Percentiles rank a stretch among this genome's conserved stretches.
Evolutionary conservation across 1,139 yeast species (phyloP).

Genomic region (Geotrichum restrictum): DNA sequence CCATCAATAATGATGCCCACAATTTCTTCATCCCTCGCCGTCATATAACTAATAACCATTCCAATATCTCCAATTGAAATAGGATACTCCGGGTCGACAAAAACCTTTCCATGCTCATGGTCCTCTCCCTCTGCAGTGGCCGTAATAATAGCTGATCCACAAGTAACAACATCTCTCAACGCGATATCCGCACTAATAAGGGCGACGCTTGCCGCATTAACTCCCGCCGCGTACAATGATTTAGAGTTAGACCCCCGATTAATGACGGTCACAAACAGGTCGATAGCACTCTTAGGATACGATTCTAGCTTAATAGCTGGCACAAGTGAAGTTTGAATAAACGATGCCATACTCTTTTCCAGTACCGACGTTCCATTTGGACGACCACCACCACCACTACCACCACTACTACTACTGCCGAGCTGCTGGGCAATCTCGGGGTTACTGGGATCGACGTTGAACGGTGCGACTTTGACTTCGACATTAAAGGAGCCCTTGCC

Average conservation of each 20-base stretch:
- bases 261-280: conserved; percentile 67
- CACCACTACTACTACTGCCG: conserved; percentile 35
- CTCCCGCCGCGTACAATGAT: conserved; percentile 40
- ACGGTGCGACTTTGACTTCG: conserved; percentile 57
- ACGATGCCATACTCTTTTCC: conserved; percentile 53
- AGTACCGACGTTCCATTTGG: conserved; percentile 38
- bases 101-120: conserved; percentile 1
- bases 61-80: conserved; percentile 35
- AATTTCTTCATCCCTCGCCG: conserved; percentile 51
- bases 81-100: conserved; percentile 24
- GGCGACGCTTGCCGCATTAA: conserved; percentile 67
- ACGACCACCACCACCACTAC: conserved; percentile 18
- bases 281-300: conserved; percentile 88
- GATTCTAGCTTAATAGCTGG: conserved; percentile 63
- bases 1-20: conserved; percentile 51
- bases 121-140: neutral
- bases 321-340: conserved; percentile 54
- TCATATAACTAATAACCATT: conserved; percentile 51
- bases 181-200: conserved; percentile 82
- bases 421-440: conserved; percentile 20
- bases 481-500: conserved; percentile 67
- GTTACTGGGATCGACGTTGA: conserved; percentile 34
- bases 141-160: conserved; percentile 47
- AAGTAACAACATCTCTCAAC: conserved; percentile 68
- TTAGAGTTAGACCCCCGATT: conserved; percentile 45